These are phyloP conservation scores for Tricholoma hemisulphureum DNA, from an alignment of 768 basidiomycete genomes.

Conservation along the genomic window DNA sequence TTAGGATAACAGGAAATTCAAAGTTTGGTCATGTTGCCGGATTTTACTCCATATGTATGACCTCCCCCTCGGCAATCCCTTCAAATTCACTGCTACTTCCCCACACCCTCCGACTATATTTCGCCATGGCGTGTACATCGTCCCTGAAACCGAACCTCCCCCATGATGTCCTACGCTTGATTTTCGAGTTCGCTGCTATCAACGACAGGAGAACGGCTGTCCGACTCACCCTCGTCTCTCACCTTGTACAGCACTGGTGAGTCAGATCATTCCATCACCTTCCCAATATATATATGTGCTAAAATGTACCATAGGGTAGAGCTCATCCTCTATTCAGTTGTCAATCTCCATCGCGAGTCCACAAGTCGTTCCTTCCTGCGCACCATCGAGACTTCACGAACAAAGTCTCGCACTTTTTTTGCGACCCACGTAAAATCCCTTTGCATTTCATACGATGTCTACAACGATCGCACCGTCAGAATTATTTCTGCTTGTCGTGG, in stretches of 20 bases:
- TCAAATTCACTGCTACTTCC: constrained; percentile 9
- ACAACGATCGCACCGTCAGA: constrained; percentile 26
- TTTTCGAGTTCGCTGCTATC: constrained; percentile 34
- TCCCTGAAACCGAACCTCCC: constrained; percentile 23
- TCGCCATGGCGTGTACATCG: constrained; percentile 2
- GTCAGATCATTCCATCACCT: constrained; percentile 2
- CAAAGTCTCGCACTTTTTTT: constrained; percentile 33
- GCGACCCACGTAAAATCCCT: constrained; percentile 36
- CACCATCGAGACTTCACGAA: constrained; percentile 34
- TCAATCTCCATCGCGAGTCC: constrained; percentile 31
- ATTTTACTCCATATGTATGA: constrained; percentile 1
- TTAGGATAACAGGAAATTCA: not conserved
- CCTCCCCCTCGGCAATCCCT: not conserved
- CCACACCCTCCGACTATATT: constrained; percentile 5
- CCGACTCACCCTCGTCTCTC: constrained; percentile 31
- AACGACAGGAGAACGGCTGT: constrained; percentile 31
- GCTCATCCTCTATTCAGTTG: constrained; percentile 33
- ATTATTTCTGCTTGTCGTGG: constrained; percentile 36
- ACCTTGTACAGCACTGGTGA: constrained; percentile 33
- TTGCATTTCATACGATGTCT: constrained; percentile 35
- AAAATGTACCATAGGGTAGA: constrained; percentile 38
- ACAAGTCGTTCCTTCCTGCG: constrained; percentile 36
- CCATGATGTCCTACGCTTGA: constrained; percentile 36
- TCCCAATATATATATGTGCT: too few relatives aligned
- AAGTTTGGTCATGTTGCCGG: not conserved